phyloP scores from a whole-genome alignment of 1,284 basidiomycete species.

The Ustilago crameri region DNA sequence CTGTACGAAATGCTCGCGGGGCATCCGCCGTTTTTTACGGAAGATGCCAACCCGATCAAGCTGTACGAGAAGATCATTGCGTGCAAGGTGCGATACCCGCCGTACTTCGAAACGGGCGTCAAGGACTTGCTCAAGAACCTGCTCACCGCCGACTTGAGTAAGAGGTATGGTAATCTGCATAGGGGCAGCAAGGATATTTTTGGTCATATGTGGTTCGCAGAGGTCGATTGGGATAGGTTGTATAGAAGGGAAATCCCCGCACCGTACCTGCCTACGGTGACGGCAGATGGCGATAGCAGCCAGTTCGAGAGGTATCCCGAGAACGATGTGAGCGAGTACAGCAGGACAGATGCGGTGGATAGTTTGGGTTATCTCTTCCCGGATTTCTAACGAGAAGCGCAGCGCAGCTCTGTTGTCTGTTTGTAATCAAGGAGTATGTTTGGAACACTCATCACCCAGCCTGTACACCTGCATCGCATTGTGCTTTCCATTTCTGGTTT shows the following conservation, averaged over 20 bases:
- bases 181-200: constrained; percentile 96
- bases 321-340: constrained; percentile 63
- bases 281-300: constrained; percentile 69
- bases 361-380: constrained; percentile 61
- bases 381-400: constrained; percentile 64
- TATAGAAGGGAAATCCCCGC: constrained; percentile 88
- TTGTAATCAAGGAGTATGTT: too few relatives aligned
- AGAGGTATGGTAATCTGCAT: constrained; percentile 90
- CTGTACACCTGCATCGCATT: too few relatives aligned
- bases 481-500: neutral
- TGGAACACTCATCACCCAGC: too few relatives aligned
- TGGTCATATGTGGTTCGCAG: constrained; percentile 93
- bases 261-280: constrained; percentile 82
- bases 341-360: constrained; percentile 55
- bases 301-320: constrained; percentile 65
- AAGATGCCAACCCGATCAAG: constrained; percentile 75
- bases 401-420: neutral
- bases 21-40: constrained; percentile 68
- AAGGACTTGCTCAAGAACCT: constrained; percentile 88
- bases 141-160: constrained; percentile 88
- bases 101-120: constrained; percentile 82
- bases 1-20: constrained; percentile 73
- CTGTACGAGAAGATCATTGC: constrained; percentile 94
- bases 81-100: constrained; percentile 89
- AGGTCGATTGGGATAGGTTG: constrained; percentile 93